Percentiles rank a stretch among this genome's conserved stretches.
These are phyloP conservation scores for Starmerella bombicola DNA, from an alignment of 805 yeast species.

Conservation along the genomic window DNA sequence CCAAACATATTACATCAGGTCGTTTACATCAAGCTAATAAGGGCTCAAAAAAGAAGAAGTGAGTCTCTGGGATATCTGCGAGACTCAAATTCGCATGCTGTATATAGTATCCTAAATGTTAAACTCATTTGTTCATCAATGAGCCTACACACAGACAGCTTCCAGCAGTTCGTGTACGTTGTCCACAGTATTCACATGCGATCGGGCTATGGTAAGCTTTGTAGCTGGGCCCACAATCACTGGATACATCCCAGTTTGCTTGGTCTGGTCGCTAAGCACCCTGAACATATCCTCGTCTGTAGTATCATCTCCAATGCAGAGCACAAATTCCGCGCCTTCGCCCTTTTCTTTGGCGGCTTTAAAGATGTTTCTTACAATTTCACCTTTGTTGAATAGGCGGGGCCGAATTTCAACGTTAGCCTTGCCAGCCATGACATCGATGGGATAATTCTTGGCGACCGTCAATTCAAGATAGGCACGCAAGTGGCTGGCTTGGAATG, in stretches of 20 bases:
- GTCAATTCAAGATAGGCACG: conserved; percentile 48
- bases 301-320: conserved; percentile 89
- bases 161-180: conserved; percentile 19
- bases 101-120: background rate
- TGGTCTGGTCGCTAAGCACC: conserved; percentile 54
- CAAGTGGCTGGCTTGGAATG: conserved; percentile 67
- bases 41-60: conserved; percentile 18
- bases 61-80: too few species aligned
- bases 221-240: conserved; percentile 29
- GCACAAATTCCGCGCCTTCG: conserved; percentile 60
- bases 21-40: conserved; percentile 18
- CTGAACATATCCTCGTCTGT: conserved; percentile 98
- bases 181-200: conserved; percentile 21
- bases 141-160: too few species aligned
- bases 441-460: conserved; percentile 55
- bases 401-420: conserved; percentile 98
- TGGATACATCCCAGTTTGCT: conserved; percentile 23
- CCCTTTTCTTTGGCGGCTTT: conserved; percentile 30
- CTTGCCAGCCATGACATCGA: conserved; percentile 94
- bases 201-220: conserved; percentile 31
- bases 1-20: conserved; percentile 23
- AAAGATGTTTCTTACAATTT: conserved; percentile 73
- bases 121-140: background rate
- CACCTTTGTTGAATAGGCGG: conserved; percentile 88
- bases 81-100: too few species aligned